Evolutionary conservation across 2,329 filamentous ascomycete species (phyloP).

Genomic region (Capronia coronata): DNA sequence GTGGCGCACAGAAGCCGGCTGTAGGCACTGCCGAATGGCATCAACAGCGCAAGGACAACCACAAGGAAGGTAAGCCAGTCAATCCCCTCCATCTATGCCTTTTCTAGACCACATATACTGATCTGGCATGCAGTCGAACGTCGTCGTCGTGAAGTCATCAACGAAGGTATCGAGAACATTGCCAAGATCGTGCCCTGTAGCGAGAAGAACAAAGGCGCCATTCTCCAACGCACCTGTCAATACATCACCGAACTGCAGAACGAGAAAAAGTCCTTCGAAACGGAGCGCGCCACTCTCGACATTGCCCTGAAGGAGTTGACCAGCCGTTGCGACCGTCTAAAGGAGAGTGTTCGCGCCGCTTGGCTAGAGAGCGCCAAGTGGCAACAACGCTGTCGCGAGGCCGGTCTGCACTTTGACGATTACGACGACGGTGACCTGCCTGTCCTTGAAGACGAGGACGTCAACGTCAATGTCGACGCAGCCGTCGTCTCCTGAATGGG

Average conservation of each 20-base stretch:
- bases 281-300: slow-evolving; percentile 42
- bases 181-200: slow-evolving; percentile 96
- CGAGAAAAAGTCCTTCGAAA: slow-evolving; percentile 31
- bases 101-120: slow-evolving; percentile 3
- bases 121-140: slow-evolving; percentile 65
- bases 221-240: slow-evolving; percentile 83
- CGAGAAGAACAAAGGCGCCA: slow-evolving; percentile 98
- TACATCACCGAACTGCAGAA: slow-evolving; percentile 75
- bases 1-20: slow-evolving; percentile 61
- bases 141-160: slow-evolving; percentile 93
- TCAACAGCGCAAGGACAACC: slow-evolving; percentile 91
- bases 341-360: slow-evolving; percentile 80
- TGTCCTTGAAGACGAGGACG: slow-evolving; percentile 15
- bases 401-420: slow-evolving; percentile 45
- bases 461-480: slow-evolving; percentile 6
- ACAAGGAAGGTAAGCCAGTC: slow-evolving; percentile 77
- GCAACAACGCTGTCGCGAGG: slow-evolving; percentile 43
- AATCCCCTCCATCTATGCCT: not conserved
- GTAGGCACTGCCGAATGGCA: slow-evolving; percentile 99
- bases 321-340: slow-evolving; percentile 88
- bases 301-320: slow-evolving; percentile 72
- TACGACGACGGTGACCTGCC: slow-evolving; percentile 32
- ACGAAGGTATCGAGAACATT: slow-evolving; percentile 96
- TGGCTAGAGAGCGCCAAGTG: slow-evolving; percentile 73
- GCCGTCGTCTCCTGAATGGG: slow-evolving; percentile 8